Conservation (phyloP, 768 basidiomycete genomes). For the Podaxis carcinomalis region DNA sequence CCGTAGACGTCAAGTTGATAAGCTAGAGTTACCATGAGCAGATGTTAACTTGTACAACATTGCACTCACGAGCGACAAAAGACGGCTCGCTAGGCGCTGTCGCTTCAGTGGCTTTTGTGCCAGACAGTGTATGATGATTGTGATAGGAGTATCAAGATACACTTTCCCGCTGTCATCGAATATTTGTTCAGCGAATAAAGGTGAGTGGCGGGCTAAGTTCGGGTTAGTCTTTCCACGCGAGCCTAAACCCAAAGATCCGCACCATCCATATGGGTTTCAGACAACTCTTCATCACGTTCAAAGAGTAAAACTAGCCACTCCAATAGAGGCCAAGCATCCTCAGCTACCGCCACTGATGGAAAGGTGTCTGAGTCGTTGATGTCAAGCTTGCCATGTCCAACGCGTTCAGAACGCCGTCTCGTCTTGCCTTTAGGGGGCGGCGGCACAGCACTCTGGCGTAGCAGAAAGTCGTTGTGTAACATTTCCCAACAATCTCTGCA, state of each 20-base stretch:
- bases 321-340: conserved; percentile 68
- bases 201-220: conserved; percentile 34
- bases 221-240: not conserved
- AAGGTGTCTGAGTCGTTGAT: conserved; percentile 21
- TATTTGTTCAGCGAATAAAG: conserved; percentile 16
- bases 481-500: conserved; percentile 61
- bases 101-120: conserved; percentile 24
- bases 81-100: conserved; percentile 24
- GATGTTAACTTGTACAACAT: not conserved
- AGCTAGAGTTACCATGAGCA: conserved; percentile 23
- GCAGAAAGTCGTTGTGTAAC: conserved; percentile 48
- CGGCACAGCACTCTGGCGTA: conserved; percentile 19
- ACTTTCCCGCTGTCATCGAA: conserved; percentile 11
- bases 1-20: conserved; percentile 34
- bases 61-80: conserved; percentile 19
- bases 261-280: conserved; percentile 33
- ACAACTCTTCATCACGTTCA: conserved; percentile 55
- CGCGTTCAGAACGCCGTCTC: conserved; percentile 19
- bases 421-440: conserved; percentile 30
- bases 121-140: conserved; percentile 27
- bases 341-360: conserved; percentile 39
- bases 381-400: not conserved
- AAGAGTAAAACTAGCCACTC: conserved; percentile 66
- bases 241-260: conserved; percentile 6
- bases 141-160: conserved; percentile 12